Percentiles rank a stretch among this genome's conserved stretches.
Conservation (phyloP, 495 filamentous ascomycete species). For the Hypoxylon rickii region DNA sequence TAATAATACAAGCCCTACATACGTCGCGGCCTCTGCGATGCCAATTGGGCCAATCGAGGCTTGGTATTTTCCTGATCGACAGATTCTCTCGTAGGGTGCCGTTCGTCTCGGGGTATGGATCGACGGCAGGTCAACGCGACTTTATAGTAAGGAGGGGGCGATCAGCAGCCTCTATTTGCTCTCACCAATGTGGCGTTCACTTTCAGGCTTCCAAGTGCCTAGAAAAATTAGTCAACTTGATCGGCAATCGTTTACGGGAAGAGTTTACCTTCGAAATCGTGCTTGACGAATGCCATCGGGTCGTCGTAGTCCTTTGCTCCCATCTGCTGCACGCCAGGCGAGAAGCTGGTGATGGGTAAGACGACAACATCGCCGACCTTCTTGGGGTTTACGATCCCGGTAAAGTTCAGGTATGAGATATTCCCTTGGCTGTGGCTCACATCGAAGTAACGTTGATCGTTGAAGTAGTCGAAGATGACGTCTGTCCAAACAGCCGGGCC, state of each 20-base stretch:
- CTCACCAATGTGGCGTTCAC: constrained; percentile 63
- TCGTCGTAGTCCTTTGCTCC: constrained; percentile 87
- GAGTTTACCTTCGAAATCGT: constrained; percentile 85
- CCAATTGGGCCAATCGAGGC: no score
- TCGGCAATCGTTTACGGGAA: not conserved
- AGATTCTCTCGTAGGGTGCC: no score
- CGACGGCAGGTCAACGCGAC: not conserved
- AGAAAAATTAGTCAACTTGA: constrained; percentile 25
- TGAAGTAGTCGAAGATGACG: constrained; percentile 88
- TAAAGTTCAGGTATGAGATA: constrained; percentile 88
- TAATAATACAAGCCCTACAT: constrained; percentile 21
- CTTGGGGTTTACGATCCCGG: constrained; percentile 76
- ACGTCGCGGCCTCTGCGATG: no score
- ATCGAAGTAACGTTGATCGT: constrained; percentile 87
- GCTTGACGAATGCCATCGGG: constrained; percentile 97
- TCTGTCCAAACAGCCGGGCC: constrained; percentile 97
- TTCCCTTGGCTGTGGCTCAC: constrained; percentile 69
- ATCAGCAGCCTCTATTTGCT: constrained; percentile 22
- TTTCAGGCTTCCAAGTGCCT: constrained; percentile 84
- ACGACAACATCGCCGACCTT: constrained; percentile 95
- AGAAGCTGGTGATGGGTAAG: constrained; percentile 95
- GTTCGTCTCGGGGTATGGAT: not conserved
- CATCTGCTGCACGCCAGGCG: constrained; percentile 93
- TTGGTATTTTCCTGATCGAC: no score
- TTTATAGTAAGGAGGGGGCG: constrained; percentile 7